Percentiles rank a stretch among this genome's conserved stretches.
Evolutionary conservation across 108 stramenopile species (phyloP).

Genomic region (Mayamaea pseudoterrestris): DNA sequence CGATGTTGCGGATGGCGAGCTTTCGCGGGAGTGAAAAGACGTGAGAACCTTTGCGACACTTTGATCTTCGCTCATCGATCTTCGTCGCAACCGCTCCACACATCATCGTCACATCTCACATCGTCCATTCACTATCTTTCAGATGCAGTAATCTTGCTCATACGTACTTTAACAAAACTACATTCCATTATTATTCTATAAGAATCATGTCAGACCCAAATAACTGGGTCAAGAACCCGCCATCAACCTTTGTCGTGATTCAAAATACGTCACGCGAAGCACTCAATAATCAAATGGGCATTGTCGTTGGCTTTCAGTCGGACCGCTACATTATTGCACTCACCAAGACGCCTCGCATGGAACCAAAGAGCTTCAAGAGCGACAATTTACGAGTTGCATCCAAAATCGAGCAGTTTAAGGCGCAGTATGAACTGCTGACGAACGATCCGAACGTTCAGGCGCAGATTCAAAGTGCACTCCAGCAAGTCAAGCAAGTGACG

Average conservation of each 20-base stretch:
- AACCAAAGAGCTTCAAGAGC: constrained; percentile 35
- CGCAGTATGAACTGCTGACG: constrained; percentile 18
- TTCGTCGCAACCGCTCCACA: no score
- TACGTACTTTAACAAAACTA: no score
- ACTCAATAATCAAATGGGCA: constrained; percentile 34
- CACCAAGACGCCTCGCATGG: no score
- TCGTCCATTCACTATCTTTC: no score
- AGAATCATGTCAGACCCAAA: constrained; percentile 21
- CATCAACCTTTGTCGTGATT: constrained; percentile 34
- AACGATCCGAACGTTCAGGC: constrained; percentile 26
- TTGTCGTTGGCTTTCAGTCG: constrained; percentile 19
- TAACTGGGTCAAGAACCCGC: constrained; percentile 29
- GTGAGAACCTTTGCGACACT: no score
- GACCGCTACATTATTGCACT: constrained; percentile 33
- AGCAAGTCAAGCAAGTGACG: constrained; percentile 2
- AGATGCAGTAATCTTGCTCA: no score
- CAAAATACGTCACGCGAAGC: constrained; percentile 25
- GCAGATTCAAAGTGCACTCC: constrained; percentile 3
- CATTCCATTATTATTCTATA: no score
- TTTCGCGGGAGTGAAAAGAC: no score
- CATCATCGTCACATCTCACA: no score
- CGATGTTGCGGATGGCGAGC: no score
- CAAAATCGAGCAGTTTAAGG: constrained; percentile 25
- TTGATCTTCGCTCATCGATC: no score
- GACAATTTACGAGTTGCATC: constrained; percentile 28